Evolutionary conservation across 2,329 filamentous ascomycete species (phyloP).

Genomic region (Diaporthe caulivora): DNA sequence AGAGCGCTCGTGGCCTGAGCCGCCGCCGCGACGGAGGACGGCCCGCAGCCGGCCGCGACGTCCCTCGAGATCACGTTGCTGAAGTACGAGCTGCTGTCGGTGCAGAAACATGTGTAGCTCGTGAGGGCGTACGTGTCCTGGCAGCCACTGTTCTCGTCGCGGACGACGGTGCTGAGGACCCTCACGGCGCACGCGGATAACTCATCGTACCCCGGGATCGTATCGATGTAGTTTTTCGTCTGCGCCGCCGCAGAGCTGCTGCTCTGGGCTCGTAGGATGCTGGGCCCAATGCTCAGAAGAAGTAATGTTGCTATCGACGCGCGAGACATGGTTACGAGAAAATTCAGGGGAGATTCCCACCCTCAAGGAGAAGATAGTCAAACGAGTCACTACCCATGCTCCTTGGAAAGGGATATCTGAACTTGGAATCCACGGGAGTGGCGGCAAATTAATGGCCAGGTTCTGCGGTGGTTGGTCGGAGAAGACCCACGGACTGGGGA

Average conservation of each 20-base stretch:
- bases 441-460: not conserved
- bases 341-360: not conserved
- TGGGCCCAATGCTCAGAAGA: not conserved
- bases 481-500: too few species aligned
- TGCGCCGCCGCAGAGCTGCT: not conserved
- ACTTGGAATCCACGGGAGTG: not conserved
- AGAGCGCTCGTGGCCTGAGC: constrained; percentile 27
- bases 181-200: not conserved
- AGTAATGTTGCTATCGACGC: not conserved
- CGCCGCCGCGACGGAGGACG: not conserved
- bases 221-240: constrained; percentile 33
- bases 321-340: not conserved
- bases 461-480: not conserved
- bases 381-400: not conserved
- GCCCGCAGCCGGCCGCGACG: constrained; percentile 24
- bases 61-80: constrained; percentile 34
- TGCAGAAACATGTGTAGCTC: constrained; percentile 42
- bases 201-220: constrained; percentile 24
- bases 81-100: constrained; percentile 36
- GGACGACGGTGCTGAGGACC: constrained; percentile 40
- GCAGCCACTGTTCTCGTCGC: constrained; percentile 39
- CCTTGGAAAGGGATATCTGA: not conserved
- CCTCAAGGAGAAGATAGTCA: not conserved
- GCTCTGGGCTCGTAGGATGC: not conserved
- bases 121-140: constrained; percentile 39